These are phyloP conservation scores for Carallia brachiata DNA, from an alignment of 345 rosid genomes.

Conservation along the genomic window DNA sequence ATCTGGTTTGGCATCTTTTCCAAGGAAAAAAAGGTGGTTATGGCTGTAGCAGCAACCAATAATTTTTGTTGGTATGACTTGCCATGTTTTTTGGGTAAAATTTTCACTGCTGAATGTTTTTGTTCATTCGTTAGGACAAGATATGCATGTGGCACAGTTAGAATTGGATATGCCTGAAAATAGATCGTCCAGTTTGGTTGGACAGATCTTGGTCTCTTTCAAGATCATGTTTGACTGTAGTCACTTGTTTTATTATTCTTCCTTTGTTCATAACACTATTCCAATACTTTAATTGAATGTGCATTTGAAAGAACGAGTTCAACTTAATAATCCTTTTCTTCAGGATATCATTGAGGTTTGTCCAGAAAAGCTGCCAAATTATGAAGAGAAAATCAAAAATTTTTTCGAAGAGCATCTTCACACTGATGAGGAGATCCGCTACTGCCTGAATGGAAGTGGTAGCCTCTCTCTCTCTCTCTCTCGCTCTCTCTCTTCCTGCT, in stretches of 20 bases:
- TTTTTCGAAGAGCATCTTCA: conserved; percentile 95
- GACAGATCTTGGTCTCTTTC: no score
- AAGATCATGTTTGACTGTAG: no score
- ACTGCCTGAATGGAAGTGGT: conserved; percentile 94
- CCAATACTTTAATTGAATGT: no score
- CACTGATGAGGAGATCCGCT: conserved; percentile 98
- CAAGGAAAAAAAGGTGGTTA: no score
- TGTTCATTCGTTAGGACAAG: neutral
- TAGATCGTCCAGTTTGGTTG: neutral
- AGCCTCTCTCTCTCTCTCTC: neutral
- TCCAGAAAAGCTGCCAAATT: conserved; percentile 85
- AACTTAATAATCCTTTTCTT: conserved; percentile 3
- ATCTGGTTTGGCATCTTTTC: neutral
- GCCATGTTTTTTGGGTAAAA: no score
- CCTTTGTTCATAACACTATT: no score
- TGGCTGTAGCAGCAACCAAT: neutral
- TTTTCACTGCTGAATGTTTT: neutral
- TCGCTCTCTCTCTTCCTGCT: neutral
- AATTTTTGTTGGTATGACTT: neutral
- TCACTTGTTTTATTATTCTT: no score
- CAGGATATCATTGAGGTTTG: conserved; percentile 89
- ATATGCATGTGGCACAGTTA: neutral
- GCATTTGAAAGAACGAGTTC: neutral
- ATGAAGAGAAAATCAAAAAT: conserved; percentile 80
- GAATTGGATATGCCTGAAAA: neutral